phyloP scores from a whole-genome alignment of 768 basidiomycete genomes.

The Phanerochaete carnosa region DNA sequence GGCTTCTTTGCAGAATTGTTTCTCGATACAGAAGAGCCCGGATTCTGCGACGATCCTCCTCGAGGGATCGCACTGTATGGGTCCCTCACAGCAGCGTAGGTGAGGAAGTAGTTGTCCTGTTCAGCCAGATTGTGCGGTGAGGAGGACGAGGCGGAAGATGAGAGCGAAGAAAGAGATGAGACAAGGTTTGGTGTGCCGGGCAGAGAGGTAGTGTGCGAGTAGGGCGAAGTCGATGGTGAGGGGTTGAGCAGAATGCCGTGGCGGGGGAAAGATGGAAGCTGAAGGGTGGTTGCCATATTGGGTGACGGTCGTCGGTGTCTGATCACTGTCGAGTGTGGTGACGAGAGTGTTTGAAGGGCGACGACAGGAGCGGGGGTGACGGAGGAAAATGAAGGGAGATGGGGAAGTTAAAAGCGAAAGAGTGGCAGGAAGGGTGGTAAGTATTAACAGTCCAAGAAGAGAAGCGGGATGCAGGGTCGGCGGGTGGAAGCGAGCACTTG shows the following conservation, averaged over 20 bases:
- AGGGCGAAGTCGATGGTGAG: slow-evolving; percentile 24
- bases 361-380: slow-evolving; percentile 1
- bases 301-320: background rate
- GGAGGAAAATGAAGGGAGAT: background rate
- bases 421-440: slow-evolving; percentile 6
- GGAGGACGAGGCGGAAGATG: slow-evolving; percentile 20
- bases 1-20: background rate
- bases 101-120: slow-evolving; percentile 19
- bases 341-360: slow-evolving; percentile 4
- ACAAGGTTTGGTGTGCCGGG: slow-evolving; percentile 20
- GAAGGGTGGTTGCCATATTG: slow-evolving; percentile 7
- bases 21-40: slow-evolving; percentile 10
- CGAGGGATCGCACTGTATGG: background rate
- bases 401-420: slow-evolving; percentile 7
- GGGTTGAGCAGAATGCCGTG: slow-evolving; percentile 30
- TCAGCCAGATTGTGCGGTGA: slow-evolving; percentile 17
- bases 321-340: slow-evolving; percentile 10
- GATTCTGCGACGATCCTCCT: background rate
- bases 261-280: slow-evolving; percentile 13
- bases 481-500: slow-evolving; percentile 5
- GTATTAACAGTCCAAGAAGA: slow-evolving; percentile 10
- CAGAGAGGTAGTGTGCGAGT: slow-evolving; percentile 18
- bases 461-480: slow-evolving; percentile 4
- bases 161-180: slow-evolving; percentile 24
- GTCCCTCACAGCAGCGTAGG: slow-evolving; percentile 6